Evolutionary conservation across 495 filamentous ascomycete genomes (phyloP).

Genomic region (Aspergillus campestris): DNA sequence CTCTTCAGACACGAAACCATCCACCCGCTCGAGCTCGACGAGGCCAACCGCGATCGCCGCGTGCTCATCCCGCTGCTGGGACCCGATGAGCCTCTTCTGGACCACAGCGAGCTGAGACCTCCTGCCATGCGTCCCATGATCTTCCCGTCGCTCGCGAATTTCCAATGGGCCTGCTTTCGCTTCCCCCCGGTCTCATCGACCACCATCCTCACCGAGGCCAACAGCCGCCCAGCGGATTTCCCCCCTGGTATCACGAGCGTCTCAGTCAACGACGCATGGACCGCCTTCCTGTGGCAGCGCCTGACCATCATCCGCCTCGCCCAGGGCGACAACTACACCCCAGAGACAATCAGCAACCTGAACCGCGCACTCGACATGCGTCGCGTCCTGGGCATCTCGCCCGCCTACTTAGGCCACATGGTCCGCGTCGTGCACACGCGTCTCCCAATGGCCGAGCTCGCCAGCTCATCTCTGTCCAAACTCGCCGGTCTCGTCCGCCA

Average conservation of each 20-base stretch:
- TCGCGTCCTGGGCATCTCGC: constrained; percentile 20
- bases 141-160: constrained; percentile 1
- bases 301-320: constrained; percentile 14
- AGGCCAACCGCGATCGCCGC: constrained; percentile 26
- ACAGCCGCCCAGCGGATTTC: constrained; percentile 1
- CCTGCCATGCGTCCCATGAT: background rate
- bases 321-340: background rate
- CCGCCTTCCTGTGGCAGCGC: constrained; percentile 39
- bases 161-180: constrained; percentile 16
- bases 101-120: constrained; percentile 23
- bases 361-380: constrained; percentile 31
- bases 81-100: constrained; percentile 16
- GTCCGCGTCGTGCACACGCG: constrained; percentile 15
- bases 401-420: constrained; percentile 32
- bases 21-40: constrained; percentile 10
- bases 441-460: constrained; percentile 16
- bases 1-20: constrained; percentile 15
- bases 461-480: constrained; percentile 11
- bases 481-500: constrained; percentile 21
- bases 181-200: constrained; percentile 10
- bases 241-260: constrained; percentile 8
- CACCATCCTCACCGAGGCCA: constrained; percentile 14
- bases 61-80: constrained; percentile 23
- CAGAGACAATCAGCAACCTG: constrained; percentile 19
- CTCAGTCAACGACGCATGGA: constrained; percentile 45